Evolutionary conservation across 768 basidiomycete genomes (phyloP).

Genomic region (Xerocomus potaroensis): DNA sequence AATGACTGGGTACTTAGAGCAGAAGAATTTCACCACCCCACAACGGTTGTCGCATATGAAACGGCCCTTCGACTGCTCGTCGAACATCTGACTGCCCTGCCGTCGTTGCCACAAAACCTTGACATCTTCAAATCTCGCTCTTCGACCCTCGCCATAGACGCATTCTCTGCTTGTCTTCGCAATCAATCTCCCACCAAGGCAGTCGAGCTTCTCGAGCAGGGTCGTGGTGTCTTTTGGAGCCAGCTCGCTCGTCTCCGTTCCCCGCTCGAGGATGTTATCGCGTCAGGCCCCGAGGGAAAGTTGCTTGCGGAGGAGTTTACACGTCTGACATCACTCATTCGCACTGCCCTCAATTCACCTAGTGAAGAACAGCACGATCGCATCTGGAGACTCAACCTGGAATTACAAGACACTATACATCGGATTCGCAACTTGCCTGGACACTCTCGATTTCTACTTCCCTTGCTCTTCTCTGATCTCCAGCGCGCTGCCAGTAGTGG

Average conservation of each 20-base stretch:
- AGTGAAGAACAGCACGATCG: background rate
- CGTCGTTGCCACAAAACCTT: too few relatives aligned
- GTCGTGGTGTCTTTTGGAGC: background rate
- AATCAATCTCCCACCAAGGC: background rate
- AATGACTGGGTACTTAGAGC: background rate
- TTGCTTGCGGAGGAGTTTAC: background rate
- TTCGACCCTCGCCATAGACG: background rate
- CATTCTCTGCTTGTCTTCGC: background rate
- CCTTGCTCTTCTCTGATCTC: slow-evolving; percentile 11
- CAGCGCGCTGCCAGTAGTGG: slow-evolving; percentile 17
- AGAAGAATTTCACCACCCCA: background rate
- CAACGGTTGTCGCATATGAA: background rate
- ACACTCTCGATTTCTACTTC: slow-evolving; percentile 25
- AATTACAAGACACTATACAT: slow-evolving; percentile 3
- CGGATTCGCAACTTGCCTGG: slow-evolving; percentile 14
- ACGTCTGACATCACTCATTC: slow-evolving; percentile 4
- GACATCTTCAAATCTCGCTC: background rate
- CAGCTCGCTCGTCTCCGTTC: background rate
- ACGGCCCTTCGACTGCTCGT: too few relatives aligned
- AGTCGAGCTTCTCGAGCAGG: too few relatives aligned
- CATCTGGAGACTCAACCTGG: background rate
- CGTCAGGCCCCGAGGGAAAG: background rate
- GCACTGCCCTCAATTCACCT: background rate
- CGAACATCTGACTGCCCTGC: too few relatives aligned
- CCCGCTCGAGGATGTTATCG: background rate